Percentiles rank a stretch among this genome's conserved stretches.
phyloP scores from a whole-genome alignment of 2,329 filamentous ascomycete genomes.

The Furcasterigmium sp. region DNA sequence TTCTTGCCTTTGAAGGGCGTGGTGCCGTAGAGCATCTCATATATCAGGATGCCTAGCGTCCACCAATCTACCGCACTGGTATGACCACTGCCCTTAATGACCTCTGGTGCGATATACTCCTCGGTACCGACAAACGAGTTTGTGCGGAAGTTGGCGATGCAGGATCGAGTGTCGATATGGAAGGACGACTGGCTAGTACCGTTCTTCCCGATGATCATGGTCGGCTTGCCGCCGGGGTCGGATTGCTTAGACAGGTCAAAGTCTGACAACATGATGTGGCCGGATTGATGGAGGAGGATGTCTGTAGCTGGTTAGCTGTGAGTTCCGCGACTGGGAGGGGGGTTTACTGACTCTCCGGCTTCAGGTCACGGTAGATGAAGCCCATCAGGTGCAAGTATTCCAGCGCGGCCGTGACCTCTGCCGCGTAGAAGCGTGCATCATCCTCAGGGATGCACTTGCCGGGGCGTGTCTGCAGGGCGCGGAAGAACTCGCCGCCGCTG shows the following conservation, averaged over 20 bases:
- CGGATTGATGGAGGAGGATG: constrained; percentile 96
- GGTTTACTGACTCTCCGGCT: constrained; percentile 80
- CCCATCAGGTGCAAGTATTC: constrained; percentile 99
- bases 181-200: constrained; percentile 81
- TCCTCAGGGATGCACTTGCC: constrained; percentile 98
- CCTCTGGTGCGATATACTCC: constrained; percentile 97
- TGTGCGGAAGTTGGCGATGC: constrained; percentile 95
- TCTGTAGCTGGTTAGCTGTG: constrained; percentile 45
- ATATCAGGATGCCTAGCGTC: constrained; percentile 94
- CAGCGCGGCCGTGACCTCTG: constrained; percentile 91
- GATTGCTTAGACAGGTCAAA: constrained; percentile 99
- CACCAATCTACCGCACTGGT: constrained; percentile 99
- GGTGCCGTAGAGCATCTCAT: constrained; percentile 98
- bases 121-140: constrained; percentile 98
- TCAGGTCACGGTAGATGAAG: constrained; percentile 97
- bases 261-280: constrained; percentile 98
- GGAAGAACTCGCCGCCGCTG: constrained; percentile 97
- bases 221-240: constrained; percentile 89
- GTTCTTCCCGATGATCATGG: constrained; percentile 92
- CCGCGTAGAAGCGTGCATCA: constrained; percentile 93
- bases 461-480: constrained; percentile 89
- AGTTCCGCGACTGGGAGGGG: neutral
- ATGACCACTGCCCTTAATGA: constrained; percentile 97
- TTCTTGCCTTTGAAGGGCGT: constrained; percentile 99
- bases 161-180: constrained; percentile 98